Conservation (phyloP, 371 early-diverging fungal species). For the Haplosporangium sp. region DNA sequence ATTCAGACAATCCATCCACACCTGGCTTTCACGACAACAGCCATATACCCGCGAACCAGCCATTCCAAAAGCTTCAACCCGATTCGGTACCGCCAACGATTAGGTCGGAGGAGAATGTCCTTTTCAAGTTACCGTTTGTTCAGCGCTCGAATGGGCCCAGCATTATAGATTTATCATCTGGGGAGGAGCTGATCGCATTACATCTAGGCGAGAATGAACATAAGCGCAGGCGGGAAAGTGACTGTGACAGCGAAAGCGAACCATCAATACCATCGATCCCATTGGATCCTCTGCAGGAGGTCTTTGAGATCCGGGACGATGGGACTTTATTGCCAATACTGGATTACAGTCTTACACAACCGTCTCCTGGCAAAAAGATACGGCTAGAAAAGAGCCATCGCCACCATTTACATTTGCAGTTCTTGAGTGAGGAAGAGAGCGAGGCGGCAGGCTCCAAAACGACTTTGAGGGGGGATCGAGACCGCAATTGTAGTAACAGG, state of each 20-base stretch:
- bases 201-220: conserved; percentile 46
- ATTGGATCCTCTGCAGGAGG: conserved; percentile 15
- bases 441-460: neutral
- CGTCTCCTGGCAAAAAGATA: conserved; percentile 30
- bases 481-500: neutral
- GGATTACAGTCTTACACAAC: conserved; percentile 14
- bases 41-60: neutral
- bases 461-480: neutral
- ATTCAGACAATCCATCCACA: neutral
- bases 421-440: conserved; percentile 19
- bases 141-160: conserved; percentile 34
- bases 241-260: conserved; percentile 20
- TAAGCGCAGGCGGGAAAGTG: conserved; percentile 37
- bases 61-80: neutral
- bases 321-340: conserved; percentile 31
- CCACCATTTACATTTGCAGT: conserved; percentile 8
- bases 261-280: neutral
- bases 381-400: conserved; percentile 13
- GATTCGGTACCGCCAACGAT: neutral
- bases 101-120: conserved; percentile 2
- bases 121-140: neutral
- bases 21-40: neutral
- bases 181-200: conserved; percentile 46
- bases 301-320: conserved; percentile 37
- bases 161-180: conserved; percentile 52